Base-by-base conservation (phyloP, 2,329 filamentous ascomycete species). In the Fusarium irregulare region DNA sequence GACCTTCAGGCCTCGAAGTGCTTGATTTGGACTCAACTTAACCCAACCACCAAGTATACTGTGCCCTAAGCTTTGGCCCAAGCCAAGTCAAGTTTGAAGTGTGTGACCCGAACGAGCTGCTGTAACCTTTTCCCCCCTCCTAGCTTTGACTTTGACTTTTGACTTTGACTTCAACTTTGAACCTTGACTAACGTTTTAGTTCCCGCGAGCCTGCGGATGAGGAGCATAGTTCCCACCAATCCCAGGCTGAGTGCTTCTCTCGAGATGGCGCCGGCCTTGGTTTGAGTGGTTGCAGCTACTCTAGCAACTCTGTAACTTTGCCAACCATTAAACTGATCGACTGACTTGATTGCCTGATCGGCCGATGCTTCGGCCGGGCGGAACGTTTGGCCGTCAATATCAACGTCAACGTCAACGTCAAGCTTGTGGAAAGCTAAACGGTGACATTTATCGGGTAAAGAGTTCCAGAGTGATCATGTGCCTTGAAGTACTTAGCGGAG, bases 171-270 rank as follows among this genome's bases (percentile, higher is more conserved):
- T 20, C 25, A 27, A 9, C 25, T 27, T 27, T 41, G 44, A 30
- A 21, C 27, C 23, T 47, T 16, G 44, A 42, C 42, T 66, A 66
- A 66, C 32, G 37, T 45, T 46, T 62, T 68, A 73, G 70, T 47
- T 73, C 70, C 70, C 70, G 70, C 12, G 53, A 54, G 37, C 57
- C 57, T 49, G 55, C n/a, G 10, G 6, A 25, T 20, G 30, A 47
- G 30, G 41, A 60, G 34, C n/a, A 46, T 47, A 66, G 63, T 47
- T 54, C 44, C 54, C 41, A 16, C 61, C 63, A 66, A 66, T 66
- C 34, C 18, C 34, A 28, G 27, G 49, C 18, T n/a, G 13, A 49
- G 47, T n/a, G 34, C 42, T 53, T 16, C 37, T 42, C 40, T 53
- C 47, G 27, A 34, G 28, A 56, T 64, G 53, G 65, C 28, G 28